phyloP scores from a whole-genome alignment of 352 stramenopile species.

The Globisporangium lucens region DNA sequence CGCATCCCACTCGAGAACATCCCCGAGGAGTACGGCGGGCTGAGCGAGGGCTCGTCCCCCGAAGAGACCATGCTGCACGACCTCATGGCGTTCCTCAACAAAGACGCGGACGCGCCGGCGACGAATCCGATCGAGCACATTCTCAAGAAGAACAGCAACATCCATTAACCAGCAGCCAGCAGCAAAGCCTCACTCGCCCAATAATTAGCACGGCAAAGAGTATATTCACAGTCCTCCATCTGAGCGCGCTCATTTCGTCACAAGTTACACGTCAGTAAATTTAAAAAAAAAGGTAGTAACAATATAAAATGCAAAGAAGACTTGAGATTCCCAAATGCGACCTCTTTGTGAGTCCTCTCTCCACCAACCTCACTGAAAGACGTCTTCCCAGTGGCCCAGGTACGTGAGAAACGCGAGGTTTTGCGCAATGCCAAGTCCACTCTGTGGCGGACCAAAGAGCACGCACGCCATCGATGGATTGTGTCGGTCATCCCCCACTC shows the following conservation, averaged over 20 bases:
- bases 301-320: background rate
- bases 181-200: background rate
- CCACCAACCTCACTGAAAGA: background rate
- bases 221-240: background rate
- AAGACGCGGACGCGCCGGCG: constrained; percentile 45
- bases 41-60: constrained; percentile 52
- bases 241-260: background rate
- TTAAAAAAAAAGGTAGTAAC: constrained; percentile 1
- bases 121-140: constrained; percentile 56
- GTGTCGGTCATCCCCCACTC: background rate
- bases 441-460: background rate
- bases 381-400: constrained; percentile 2
- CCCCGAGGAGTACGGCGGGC: constrained; percentile 72
- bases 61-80: constrained; percentile 74
- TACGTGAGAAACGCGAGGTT: constrained; percentile 2
- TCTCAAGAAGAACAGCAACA: constrained; percentile 30
- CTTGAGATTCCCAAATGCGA: background rate
- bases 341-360: too few species aligned
- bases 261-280: background rate
- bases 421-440: background rate
- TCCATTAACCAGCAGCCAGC: background rate
- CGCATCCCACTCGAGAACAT: constrained; percentile 79
- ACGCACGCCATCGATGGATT: constrained; percentile 8
- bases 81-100: constrained; percentile 75
- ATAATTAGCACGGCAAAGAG: background rate